A percentile compares a stretch with the other conserved stretches of the same genome.
Evolutionary conservation across 441 rosid species (phyloP).

Genomic region (Croton laevigatus): DNA sequence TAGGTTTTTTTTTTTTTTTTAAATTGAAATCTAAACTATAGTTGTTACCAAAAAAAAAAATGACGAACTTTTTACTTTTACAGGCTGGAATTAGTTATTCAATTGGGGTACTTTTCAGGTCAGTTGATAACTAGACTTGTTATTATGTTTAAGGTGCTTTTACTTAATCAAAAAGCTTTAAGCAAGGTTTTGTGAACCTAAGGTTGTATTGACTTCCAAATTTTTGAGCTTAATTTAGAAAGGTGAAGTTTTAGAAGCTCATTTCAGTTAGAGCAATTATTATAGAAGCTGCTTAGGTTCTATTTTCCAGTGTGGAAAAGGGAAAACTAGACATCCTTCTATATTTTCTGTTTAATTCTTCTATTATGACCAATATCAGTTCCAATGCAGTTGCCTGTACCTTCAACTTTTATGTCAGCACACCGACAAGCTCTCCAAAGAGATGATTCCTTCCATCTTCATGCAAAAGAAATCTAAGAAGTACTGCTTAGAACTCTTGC

Average conservation of each 20-base stretch:
- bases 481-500: conserved; percentile 31
- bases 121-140: conserved; percentile 25
- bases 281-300: conserved; percentile 6
- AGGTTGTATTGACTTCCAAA: neutral
- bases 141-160: neutral
- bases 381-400: conserved; percentile 83
- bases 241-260: neutral
- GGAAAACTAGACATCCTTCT: neutral
- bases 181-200: neutral
- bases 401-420: conserved; percentile 77
- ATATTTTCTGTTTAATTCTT: conserved; percentile 5
- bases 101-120: conserved; percentile 85
- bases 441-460: conserved; percentile 73
- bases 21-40: neutral
- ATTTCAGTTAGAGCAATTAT: neutral
- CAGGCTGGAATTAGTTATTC: conserved; percentile 91
- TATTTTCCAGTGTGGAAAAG: neutral
- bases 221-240: neutral
- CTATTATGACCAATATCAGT: conserved; percentile 30
- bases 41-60: conserved; percentile 23
- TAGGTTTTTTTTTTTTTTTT: too few relatives aligned
- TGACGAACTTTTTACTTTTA: conserved; percentile 24
- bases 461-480: conserved; percentile 60
- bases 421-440: conserved; percentile 64
- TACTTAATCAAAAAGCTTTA: neutral